These are phyloP conservation scores for Picea glauca DNA, from an alignment of 75 land plant species.

Conservation along the genomic window DNA sequence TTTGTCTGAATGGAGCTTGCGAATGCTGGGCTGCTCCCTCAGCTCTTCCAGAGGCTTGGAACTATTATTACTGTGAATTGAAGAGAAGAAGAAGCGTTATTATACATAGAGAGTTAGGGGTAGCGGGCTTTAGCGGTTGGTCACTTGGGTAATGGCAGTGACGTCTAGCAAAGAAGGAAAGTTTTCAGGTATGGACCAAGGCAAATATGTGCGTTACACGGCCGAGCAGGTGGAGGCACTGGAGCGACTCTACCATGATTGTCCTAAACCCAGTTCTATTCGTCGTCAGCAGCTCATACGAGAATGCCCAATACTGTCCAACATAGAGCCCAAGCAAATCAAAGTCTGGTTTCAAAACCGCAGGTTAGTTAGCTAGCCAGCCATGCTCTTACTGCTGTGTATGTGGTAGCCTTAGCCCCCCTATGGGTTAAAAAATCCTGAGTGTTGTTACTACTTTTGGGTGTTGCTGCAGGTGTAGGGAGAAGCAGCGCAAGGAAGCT, in stretches of 20 bases:
- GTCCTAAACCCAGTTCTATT: conserved; percentile 84
- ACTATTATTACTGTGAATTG: no score
- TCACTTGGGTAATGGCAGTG: conserved; percentile 28
- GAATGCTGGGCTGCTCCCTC: no score
- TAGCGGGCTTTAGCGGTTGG: no score
- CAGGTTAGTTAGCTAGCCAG: conserved; percentile 31
- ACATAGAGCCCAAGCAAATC: conserved; percentile 86
- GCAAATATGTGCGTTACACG: conserved; percentile 84
- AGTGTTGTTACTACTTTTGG: background rate
- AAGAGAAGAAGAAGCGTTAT: no score
- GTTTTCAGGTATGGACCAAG: conserved; percentile 30
- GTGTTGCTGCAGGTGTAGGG: conserved; percentile 71
- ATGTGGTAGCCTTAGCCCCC: background rate
- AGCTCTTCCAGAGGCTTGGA: no score
- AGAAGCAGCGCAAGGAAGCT: conserved; percentile 95
- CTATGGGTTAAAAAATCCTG: background rate
- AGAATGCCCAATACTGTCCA: conserved; percentile 72
- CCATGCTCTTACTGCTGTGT: background rate
- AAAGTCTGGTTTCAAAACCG: conserved; percentile 94
- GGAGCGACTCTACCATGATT: conserved; percentile 75
- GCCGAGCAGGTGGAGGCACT: conserved; percentile 89
- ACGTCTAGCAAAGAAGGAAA: conserved; percentile 47
- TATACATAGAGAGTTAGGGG: no score
- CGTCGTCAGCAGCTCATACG: conserved; percentile 79
- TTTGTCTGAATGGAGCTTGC: no score